Evolutionary conservation across 2,329 filamentous ascomycete species (phyloP), one percentile per base, ranked within the genome.

Genomic region (Colletotrichum truncatum): DNA sequence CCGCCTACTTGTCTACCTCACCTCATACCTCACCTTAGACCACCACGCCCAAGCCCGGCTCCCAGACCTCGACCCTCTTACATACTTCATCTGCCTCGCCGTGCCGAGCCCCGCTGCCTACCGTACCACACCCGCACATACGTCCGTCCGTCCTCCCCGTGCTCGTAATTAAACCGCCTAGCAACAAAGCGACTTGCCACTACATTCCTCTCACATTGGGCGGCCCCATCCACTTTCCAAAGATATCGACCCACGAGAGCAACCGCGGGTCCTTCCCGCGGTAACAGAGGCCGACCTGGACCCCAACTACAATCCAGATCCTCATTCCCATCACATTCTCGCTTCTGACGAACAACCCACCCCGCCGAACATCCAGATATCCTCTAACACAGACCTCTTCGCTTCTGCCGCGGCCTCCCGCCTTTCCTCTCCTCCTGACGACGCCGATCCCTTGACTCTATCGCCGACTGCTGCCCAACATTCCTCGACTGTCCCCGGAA

Each of bases 321-420:
- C 76, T 69, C 73, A 70, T 71, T 75, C 73, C 71, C 73, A 69
- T 70, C 72, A 73, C 74, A 70, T 72, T 62, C 68, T 73, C 71
- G 70, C 85, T 83, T 81, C 90, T 87, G 90, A 89, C 89, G 79
- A 85, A 84, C 86, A 87, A 84, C 78, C 85, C 81, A 84, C 81
- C 76, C 84, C 86, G 84, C 85, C 80, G 71, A 77, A 80, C 78
- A 78, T 82, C 72, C 76, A 80, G 74, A 77, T 78, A 77, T 74
- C 85, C 78, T 75, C 82, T 73, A 81, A 77, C 81, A 79, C 80
- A 72, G 76, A 75, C 70, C 68, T 78, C 77, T 81, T 82, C 75
- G 78, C 80, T 74, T 78, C 77, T 70, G 68, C 57, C 58, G 69
- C 59, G 53, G 68, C 68, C 70, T 70, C 69, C 69, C 68, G 67